phyloP scores from a whole-genome alignment of 164 flowering plant genomes.

The Cinnamomum micranthum region DNA sequence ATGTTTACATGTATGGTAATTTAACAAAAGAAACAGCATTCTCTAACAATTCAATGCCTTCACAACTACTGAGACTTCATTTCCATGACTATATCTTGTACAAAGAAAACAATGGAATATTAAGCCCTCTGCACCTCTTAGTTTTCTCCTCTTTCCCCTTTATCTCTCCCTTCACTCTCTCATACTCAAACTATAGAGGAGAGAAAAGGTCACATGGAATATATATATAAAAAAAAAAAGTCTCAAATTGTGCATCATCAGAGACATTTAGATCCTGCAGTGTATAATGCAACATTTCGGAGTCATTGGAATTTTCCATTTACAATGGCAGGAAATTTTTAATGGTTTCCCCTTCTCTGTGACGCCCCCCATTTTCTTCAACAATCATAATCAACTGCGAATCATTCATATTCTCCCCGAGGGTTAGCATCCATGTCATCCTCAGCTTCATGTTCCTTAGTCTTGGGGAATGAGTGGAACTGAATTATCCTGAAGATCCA shows the following conservation, averaged over 20 bases:
- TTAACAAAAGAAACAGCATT: too few relatives aligned
- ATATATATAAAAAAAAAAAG: too few relatives aligned
- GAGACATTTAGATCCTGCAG: conserved; percentile 25
- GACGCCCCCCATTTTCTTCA: conserved; percentile 34
- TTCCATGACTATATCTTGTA: too few relatives aligned
- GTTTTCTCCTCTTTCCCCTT: too few relatives aligned
- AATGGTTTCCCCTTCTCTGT: conserved; percentile 22
- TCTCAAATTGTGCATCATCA: conserved; percentile 3
- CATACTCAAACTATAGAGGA: too few relatives aligned
- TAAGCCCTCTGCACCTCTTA: too few relatives aligned
- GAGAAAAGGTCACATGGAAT: too few relatives aligned
- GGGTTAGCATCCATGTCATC: conserved; percentile 40
- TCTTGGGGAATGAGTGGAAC: conserved; percentile 34
- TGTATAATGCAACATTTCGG: conserved; percentile 17
- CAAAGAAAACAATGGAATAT: too few relatives aligned
- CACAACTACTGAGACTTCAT: too few relatives aligned
- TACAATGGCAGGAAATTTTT: conserved; percentile 21
- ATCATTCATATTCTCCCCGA: conserved; percentile 44
- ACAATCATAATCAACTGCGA: conserved; percentile 27
- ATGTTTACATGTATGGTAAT: too few relatives aligned
- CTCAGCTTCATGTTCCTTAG: conserved; percentile 46
- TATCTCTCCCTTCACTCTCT: too few relatives aligned
- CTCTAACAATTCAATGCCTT: too few relatives aligned
- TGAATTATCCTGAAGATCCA: conserved; percentile 36
- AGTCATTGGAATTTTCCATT: conserved; percentile 22